Conservation (phyloP, 2,329 filamentous ascomycete genomes). For the Cordyceps militaris region DNA sequence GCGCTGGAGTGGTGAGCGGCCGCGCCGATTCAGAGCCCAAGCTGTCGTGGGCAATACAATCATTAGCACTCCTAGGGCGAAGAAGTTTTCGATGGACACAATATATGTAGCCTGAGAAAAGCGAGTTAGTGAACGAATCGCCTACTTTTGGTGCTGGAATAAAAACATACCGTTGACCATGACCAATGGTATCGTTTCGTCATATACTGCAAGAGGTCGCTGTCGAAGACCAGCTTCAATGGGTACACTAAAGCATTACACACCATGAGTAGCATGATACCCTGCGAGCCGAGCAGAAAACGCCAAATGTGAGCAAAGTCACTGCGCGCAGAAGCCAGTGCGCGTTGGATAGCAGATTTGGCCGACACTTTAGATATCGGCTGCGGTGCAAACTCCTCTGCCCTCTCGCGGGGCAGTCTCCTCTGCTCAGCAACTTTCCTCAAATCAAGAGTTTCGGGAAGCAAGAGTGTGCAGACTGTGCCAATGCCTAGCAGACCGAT, state of each 20-base stretch:
- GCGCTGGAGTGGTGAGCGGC: constrained; percentile 27
- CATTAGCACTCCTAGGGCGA: constrained; percentile 32
- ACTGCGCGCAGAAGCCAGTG: constrained; percentile 21
- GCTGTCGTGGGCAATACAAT: constrained; percentile 31
- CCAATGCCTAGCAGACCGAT: constrained; percentile 24
- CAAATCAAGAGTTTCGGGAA: constrained; percentile 39
- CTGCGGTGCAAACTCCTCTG: not conserved
- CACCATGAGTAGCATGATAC: constrained; percentile 31
- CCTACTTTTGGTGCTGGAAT: constrained; percentile 9
- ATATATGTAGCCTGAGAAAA: constrained; percentile 32
- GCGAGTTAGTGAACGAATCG: not conserved
- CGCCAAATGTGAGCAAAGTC: constrained; percentile 30
- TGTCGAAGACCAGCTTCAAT: constrained; percentile 25
- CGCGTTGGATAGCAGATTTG: constrained; percentile 14
- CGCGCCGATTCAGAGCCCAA: constrained; percentile 24
- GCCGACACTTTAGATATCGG: not conserved
- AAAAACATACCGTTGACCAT: constrained; percentile 34
- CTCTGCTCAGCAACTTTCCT: constrained; percentile 23
- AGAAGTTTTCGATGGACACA: constrained; percentile 30
- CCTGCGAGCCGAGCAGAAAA: constrained; percentile 34
- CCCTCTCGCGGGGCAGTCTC: not conserved
- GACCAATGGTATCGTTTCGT: constrained; percentile 43
- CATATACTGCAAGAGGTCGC: constrained; percentile 44
- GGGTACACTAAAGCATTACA: constrained; percentile 24
- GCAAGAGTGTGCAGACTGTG: constrained; percentile 23